Evolutionary conservation across 2,329 filamentous ascomycete genomes (phyloP), one percentile per base, ranked within the genome.

Genomic region (Neofusicoccum kwambonambiense): DNA sequence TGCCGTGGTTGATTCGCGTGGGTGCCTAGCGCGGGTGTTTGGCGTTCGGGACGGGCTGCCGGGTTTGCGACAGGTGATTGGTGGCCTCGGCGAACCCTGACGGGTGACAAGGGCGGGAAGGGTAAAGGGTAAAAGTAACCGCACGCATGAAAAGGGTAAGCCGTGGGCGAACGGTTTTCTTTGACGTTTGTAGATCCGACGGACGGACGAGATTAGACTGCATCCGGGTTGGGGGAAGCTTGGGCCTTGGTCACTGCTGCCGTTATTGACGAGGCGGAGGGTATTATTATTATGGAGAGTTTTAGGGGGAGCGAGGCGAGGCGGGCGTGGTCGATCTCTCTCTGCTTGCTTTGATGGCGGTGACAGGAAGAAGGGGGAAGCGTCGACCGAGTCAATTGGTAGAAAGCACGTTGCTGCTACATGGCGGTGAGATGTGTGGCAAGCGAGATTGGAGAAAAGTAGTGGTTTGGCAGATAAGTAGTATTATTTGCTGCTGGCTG

Each of bases 401-500:
- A 11, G 52, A 15, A 39, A 39, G 9, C 37, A 39, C 37, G 27
- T 31, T 31, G 27, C 37, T 39, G 37, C 3, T 11, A 5, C 11
- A 19, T 15, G 17, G 51, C 11, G 35, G 27, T 31, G 27, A 31
- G 27, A 31, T n/a, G 12, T 41, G 22, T 19, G 7, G 52, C 17
- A 56, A 17, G 37, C 15, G 42, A 17, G 13, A 45, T 58, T 45
- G 54, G 19, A 35, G 4, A 12, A 47, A 15, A 12, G 15, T 44
- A 15, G 50, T 52, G 22, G 15, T 45, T 45, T 44, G 42, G 56
- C 56, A 47, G 56, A 47, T 45, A 60, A 47, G 17, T 31, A 31
- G 27, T 60, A 60, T 60, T 60, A 47, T 60, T 60, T 45, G 22
- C 47, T 60, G 56, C 31, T 60, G 56, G 17, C 47, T 45, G 41